phyloP scores from a whole-genome alignment of 1,284 basidiomycete genomes.

The Microbotryum scabiosae region DNA sequence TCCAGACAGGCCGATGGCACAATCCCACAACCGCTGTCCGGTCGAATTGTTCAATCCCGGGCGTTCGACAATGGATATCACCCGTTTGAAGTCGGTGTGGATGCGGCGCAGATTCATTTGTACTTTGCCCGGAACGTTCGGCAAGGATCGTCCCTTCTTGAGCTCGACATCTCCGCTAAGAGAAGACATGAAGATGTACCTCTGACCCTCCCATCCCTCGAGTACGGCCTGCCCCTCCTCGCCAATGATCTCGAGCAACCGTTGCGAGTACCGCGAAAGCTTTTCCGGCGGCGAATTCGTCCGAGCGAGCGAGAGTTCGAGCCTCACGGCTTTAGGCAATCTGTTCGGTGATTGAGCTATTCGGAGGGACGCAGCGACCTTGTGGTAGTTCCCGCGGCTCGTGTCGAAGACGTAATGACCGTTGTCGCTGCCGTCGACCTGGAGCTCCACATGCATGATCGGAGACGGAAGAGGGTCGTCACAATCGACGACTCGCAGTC shows the following conservation, averaged over 20 bases:
- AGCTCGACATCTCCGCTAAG: conserved; percentile 18
- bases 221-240: not conserved
- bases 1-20: conserved; percentile 26
- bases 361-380: not conserved
- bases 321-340: not conserved
- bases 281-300: not conserved
- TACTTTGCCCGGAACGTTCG: conserved; percentile 5
- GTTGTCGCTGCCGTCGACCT: too few species aligned
- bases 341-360: not conserved
- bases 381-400: conserved; percentile 12
- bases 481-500: conserved; percentile 3
- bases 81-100: not conserved
- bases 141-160: not conserved
- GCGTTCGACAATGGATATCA: conserved; percentile 18
- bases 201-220: conserved; percentile 15
- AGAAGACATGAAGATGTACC: conserved; percentile 10
- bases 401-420: conserved; percentile 8
- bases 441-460: too few species aligned
- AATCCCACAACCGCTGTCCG: conserved; percentile 32
- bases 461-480: too few species aligned
- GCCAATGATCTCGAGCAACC: not conserved
- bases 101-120: conserved; percentile 16
- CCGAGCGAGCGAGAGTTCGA: conserved; percentile 6
- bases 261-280: not conserved
- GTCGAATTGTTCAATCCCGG: conserved; percentile 30